Base-by-base conservation (phyloP, 805 yeast genomes). In the Kazachstania kunashirensis region DNA sequence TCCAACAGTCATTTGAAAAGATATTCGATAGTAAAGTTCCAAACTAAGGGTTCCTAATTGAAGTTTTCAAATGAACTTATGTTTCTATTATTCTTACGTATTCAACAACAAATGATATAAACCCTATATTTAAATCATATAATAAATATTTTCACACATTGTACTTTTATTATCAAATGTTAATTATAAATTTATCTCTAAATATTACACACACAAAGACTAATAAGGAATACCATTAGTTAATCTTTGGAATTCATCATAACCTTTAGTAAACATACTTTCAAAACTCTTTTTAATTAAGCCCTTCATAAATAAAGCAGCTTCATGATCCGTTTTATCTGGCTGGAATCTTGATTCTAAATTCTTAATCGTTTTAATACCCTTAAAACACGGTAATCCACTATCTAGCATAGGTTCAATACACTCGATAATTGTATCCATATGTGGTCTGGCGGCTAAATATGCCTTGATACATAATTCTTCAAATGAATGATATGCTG, bases 361-460 rank as follows among this genome's bases (percentile, higher is more conserved):
- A 52, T 81, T 81, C 58, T 75, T 79, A 38, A 92, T 83, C 0
- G 97, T 86, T 38, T 77, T 69, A 29, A 63, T 64, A 2, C 84
- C 88, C 59, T 86, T 89, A 73, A 89, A 89, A 58, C 98, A 89
- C 4, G 97, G 98, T 53, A 89, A 71, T 1, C 97, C 97, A 56
- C 94, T 80, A 32, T 81, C 94, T 47, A 89, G 65, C 99, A 92
- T 92, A 4, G 96, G 96, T 23, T 67, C 67, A 18, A 92, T 95
- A 61, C 89, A 77, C 41, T 83, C 77, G 41, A 88, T 73, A 42
- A 92, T 84, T 21, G 81, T 71, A 46, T 85, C 89, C 73, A 82
- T 81, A 49, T 84, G 79, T 8, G 95, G 92, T 45, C 98, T 70
- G 45, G 86, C 79, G 0, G 94, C 81, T 50, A 92, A 70, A 61